Conservation (phyloP, 2,329 filamentous ascomycete genomes). For the Botrytis tulipae region DNA sequence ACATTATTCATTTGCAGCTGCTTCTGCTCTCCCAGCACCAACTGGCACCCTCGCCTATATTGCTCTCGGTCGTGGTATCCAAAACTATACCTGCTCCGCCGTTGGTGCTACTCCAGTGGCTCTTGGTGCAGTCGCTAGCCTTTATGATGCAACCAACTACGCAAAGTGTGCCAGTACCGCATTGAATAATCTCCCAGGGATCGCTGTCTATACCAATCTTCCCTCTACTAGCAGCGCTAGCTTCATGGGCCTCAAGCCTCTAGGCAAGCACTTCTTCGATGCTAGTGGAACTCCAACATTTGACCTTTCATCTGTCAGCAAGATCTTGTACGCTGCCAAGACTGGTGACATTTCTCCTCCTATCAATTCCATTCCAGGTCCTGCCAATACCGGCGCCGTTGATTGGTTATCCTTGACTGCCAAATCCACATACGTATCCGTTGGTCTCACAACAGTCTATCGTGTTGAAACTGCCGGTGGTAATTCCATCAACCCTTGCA, state of each 20-base stretch:
- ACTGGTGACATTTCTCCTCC: slow-evolving; percentile 31
- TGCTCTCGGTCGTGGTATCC: slow-evolving; percentile 37
- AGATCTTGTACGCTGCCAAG: slow-evolving; percentile 32
- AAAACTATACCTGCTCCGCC: slow-evolving; percentile 39
- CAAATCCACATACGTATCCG: slow-evolving; percentile 28
- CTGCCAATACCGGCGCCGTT: slow-evolving; percentile 33
- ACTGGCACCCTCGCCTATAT: slow-evolving; percentile 34
- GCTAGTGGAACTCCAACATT: slow-evolving; percentile 34
- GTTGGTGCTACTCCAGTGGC: slow-evolving; percentile 25
- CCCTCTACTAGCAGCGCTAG: slow-evolving; percentile 19
- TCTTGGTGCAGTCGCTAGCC: slow-evolving; percentile 36
- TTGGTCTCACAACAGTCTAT: slow-evolving; percentile 32
- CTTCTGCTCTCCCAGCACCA: slow-evolving; percentile 30
- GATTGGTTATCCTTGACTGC: slow-evolving; percentile 35
- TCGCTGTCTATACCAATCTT: slow-evolving; percentile 28
- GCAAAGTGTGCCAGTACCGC: slow-evolving; percentile 25
- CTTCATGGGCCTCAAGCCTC: slow-evolving; percentile 18
- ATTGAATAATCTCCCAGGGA: slow-evolving; percentile 27
- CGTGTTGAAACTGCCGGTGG: slow-evolving; percentile 38
- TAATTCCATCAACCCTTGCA: slow-evolving; percentile 26
- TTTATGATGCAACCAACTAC: slow-evolving; percentile 36
- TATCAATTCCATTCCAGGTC: slow-evolving; percentile 28
- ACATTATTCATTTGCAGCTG: slow-evolving; percentile 23
- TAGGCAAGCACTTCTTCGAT: slow-evolving; percentile 38
- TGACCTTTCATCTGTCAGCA: slow-evolving; percentile 27